phyloP scores from a whole-genome alignment of 768 basidiomycete genomes.

The Xerocomus potaroensis region DNA sequence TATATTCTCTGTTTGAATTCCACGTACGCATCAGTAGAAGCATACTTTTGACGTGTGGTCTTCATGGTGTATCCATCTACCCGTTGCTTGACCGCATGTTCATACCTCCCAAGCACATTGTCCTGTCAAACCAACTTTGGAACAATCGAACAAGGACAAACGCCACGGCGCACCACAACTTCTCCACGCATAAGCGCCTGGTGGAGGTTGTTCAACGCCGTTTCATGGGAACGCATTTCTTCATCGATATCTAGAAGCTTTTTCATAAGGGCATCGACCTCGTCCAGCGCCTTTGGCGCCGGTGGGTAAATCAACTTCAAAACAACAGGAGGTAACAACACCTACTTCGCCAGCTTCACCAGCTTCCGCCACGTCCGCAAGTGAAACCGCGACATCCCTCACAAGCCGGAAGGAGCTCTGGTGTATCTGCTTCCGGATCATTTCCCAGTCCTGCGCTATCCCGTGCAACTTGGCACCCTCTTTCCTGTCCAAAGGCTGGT shows the following conservation, averaged over 20 bases:
- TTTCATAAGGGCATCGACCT: slow-evolving; percentile 66
- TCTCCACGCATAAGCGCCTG: slow-evolving; percentile 54
- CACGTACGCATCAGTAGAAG: slow-evolving; percentile 53
- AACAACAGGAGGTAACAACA: not conserved
- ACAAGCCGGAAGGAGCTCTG: slow-evolving; percentile 42
- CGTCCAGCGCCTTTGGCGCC: slow-evolving; percentile 43
- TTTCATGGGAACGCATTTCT: slow-evolving; percentile 55
- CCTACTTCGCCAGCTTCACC: slow-evolving; percentile 51
- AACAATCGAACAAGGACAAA: not conserved
- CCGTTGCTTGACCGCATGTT: slow-evolving; percentile 38
- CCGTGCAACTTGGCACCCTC: slow-evolving; percentile 53
- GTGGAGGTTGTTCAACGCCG: slow-evolving; percentile 50
- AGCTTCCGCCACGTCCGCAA: slow-evolving; percentile 60
- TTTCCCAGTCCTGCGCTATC: slow-evolving; percentile 59
- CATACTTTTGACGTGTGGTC: slow-evolving; percentile 79
- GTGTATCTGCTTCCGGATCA: slow-evolving; percentile 47
- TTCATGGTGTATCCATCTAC: slow-evolving; percentile 48
- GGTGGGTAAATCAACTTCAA: not conserved
- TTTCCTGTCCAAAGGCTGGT: slow-evolving; percentile 60
- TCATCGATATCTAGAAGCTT: slow-evolving; percentile 61
- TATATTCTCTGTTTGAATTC: slow-evolving; percentile 63
- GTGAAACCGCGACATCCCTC: slow-evolving; percentile 48
- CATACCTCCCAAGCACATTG: slow-evolving; percentile 49
- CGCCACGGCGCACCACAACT: slow-evolving; percentile 46
- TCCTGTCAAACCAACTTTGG: slow-evolving; percentile 35